Evolutionary conservation across 441 rosid species (phyloP).

Genomic region (Syzygium malaccense): DNA sequence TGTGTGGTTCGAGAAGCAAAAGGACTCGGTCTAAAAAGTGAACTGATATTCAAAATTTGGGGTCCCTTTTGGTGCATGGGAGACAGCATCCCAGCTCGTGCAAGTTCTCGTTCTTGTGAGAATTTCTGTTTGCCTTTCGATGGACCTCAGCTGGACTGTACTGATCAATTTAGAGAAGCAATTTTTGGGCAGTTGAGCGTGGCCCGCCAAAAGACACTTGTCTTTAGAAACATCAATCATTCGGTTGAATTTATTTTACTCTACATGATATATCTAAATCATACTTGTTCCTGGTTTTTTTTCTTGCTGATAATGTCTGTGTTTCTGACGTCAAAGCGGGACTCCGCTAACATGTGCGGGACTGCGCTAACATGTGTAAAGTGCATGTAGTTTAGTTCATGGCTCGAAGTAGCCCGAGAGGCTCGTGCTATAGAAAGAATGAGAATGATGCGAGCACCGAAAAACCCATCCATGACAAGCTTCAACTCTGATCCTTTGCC

Average conservation of each 20-base stretch:
- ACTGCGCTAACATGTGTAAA: not conserved
- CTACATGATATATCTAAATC: not conserved
- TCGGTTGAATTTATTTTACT: not conserved
- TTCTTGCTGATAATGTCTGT: not conserved
- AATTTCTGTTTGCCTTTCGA: not conserved
- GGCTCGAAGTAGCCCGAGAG: not conserved
- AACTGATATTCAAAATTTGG: conserved; percentile 17
- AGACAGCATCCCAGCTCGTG: conserved; percentile 42
- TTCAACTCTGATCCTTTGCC: not conserved
- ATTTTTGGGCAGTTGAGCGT: not conserved
- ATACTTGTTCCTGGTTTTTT: not conserved
- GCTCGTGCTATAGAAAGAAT: not conserved
- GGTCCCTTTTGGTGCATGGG: conserved; percentile 24
- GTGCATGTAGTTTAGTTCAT: not conserved
- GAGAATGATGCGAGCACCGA: not conserved
- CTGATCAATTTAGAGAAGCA: not conserved
- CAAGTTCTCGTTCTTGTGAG: conserved; percentile 15
- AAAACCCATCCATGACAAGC: not conserved
- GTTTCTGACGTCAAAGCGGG: not conserved
- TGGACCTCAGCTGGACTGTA: not conserved
- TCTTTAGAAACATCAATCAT: not conserved
- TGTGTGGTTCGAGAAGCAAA: conserved; percentile 54
- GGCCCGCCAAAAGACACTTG: too few species aligned
- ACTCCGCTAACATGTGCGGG: not conserved
- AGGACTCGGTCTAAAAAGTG: conserved; percentile 51